Evolutionary conservation across 2,329 filamentous ascomycete species (phyloP).

Genomic region (Venturia oleaginea): DNA sequence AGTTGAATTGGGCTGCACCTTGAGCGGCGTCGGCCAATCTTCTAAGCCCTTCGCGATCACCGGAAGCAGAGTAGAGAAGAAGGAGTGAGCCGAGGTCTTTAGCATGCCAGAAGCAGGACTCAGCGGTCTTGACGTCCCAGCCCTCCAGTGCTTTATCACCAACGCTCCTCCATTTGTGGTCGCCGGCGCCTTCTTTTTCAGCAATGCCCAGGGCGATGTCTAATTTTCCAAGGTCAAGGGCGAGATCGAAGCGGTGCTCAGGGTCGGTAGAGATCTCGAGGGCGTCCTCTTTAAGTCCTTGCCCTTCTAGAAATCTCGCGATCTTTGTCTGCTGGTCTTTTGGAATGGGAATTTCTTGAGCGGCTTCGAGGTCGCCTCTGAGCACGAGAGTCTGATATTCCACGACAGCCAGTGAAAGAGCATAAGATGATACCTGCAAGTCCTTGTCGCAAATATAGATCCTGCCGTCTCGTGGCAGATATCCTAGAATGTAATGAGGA

Average conservation of each 20-base stretch:
- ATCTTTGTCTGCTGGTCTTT: slow-evolving; percentile 97
- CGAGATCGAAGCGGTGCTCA: slow-evolving; percentile 94
- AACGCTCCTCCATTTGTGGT: slow-evolving; percentile 98
- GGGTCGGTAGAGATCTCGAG: slow-evolving; percentile 89
- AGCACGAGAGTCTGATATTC: slow-evolving; percentile 97
- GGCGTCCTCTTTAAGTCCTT: slow-evolving; percentile 92
- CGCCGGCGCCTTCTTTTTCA: slow-evolving; percentile 63
- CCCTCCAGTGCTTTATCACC: slow-evolving; percentile 79
- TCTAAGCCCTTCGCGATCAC: slow-evolving; percentile 64
- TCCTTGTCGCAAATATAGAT: slow-evolving; percentile 97
- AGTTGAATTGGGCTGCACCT: slow-evolving; percentile 73
- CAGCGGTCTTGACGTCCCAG: slow-evolving; percentile 82
- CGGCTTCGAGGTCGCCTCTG: slow-evolving; percentile 85
- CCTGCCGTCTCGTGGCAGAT: slow-evolving; percentile 88
- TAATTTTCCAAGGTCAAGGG: slow-evolving; percentile 72
- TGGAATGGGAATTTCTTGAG: slow-evolving; percentile 78
- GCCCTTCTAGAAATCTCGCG: slow-evolving; percentile 90
- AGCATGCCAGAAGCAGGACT: slow-evolving; percentile 86
- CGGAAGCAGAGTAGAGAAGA: slow-evolving; percentile 78
- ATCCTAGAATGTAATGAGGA: slow-evolving; percentile 88
- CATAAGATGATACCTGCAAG: slow-evolving; percentile 81
- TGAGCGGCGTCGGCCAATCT: slow-evolving; percentile 67
- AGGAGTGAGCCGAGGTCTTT: slow-evolving; percentile 86
- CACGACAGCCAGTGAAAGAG: slow-evolving; percentile 81
- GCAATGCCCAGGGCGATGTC: slow-evolving; percentile 81